phyloP scores from a whole-genome alignment of 2,329 filamentous ascomycete genomes.

The Fusarium sp. region DNA sequence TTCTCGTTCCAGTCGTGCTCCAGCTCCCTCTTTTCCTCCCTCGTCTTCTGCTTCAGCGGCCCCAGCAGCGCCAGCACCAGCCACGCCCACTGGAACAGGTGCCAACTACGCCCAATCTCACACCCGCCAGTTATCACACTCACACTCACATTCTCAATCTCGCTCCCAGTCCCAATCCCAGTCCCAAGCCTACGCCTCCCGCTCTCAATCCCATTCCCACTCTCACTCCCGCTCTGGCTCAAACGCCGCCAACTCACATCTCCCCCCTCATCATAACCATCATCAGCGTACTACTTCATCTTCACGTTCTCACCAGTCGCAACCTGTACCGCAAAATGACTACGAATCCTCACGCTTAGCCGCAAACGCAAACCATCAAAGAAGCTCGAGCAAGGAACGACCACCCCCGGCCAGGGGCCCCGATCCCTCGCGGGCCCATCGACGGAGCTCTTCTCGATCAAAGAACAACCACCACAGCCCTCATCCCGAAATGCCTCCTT shows the following conservation, averaged over 20 bases:
- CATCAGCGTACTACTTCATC: constrained; percentile 57
- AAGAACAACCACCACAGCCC: constrained; percentile 51
- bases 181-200: constrained; percentile 33
- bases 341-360: constrained; percentile 78
- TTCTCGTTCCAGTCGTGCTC: constrained; percentile 44
- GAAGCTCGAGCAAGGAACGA: constrained; percentile 73
- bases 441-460: constrained; percentile 63
- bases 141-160: constrained; percentile 40
- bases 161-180: constrained; percentile 36
- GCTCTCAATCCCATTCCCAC: constrained; percentile 40
- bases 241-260: constrained; percentile 45
- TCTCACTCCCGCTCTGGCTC: constrained; percentile 41
- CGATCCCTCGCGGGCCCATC: constrained; percentile 60
- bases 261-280: constrained; percentile 44
- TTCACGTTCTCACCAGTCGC: constrained; percentile 55
- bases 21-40: constrained; percentile 36
- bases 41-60: constrained; percentile 32
- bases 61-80: constrained; percentile 37
- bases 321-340: constrained; percentile 70
- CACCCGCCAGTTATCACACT: constrained; percentile 44
- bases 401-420: constrained; percentile 63
- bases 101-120: constrained; percentile 40
- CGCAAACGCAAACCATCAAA: constrained; percentile 64
- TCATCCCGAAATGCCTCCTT: constrained; percentile 62
- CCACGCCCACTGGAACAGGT: constrained; percentile 41